Evolutionary conservation across 768 basidiomycete genomes (phyloP).

Genomic region (Collybia sordida): DNA sequence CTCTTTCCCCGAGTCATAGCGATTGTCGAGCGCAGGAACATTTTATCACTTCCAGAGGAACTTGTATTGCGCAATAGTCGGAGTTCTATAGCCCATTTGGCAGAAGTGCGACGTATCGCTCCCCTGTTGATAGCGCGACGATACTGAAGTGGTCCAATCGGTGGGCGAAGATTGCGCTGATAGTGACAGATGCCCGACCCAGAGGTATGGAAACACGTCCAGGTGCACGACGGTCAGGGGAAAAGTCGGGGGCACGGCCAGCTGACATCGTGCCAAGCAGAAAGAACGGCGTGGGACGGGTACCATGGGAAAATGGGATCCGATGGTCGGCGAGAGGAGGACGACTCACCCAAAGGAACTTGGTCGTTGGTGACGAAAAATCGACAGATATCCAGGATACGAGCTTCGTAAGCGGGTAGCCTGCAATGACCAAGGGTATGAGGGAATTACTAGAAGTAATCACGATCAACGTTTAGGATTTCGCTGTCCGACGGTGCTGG

Average conservation of each 20-base stretch:
- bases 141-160: not conserved
- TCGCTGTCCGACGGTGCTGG: too few relatives aligned
- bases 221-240: not conserved
- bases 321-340: not conserved
- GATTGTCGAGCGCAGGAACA: not conserved
- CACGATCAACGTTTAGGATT: too few relatives aligned
- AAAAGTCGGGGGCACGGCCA: not conserved
- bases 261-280: not conserved
- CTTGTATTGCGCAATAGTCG: too few relatives aligned
- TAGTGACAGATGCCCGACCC: not conserved
- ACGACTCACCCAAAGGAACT: not conserved
- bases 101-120: too few relatives aligned
- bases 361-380: too few relatives aligned
- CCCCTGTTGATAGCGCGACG: too few relatives aligned
- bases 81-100: too few relatives aligned
- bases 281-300: not conserved
- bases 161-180: not conserved
- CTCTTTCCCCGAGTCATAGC: conserved; percentile 7
- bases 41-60: not conserved
- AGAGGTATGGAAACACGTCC: not conserved
- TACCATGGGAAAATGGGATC: not conserved
- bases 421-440: too few relatives aligned
- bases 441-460: too few relatives aligned
- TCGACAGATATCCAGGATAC: too few relatives aligned
- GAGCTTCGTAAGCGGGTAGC: too few relatives aligned